phyloP scores from a whole-genome alignment of 176 grass and related monocot species.

The Avena sativa region DNA sequence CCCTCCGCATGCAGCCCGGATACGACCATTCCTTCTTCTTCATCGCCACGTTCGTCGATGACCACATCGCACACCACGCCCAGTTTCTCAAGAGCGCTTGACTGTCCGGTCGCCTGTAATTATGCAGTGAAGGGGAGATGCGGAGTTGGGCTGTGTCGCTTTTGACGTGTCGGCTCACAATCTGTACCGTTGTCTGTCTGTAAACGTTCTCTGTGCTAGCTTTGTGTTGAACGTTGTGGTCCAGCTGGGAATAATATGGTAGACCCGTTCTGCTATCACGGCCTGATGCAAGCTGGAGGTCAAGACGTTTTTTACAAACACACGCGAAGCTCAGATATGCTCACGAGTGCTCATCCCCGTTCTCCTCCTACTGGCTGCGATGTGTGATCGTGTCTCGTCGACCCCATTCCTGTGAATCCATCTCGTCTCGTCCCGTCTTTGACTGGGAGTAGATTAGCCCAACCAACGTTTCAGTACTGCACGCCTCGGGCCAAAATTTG shows the following conservation, averaged over 20 bases:
- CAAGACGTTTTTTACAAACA: not conserved
- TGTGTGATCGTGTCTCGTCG: too few relatives aligned
- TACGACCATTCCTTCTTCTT: conserved; percentile 97
- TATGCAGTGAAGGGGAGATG: not conserved
- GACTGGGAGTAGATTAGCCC: too few relatives aligned
- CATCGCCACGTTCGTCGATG: conserved; percentile 84
- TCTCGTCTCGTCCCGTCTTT: too few relatives aligned
- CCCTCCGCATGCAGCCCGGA: conserved; percentile 76
- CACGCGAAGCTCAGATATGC: not conserved
- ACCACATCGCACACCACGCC: conserved; percentile 89
- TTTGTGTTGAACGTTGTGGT: conserved; percentile 9
- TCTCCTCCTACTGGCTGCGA: not conserved
- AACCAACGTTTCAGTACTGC: not conserved
- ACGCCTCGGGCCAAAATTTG: too few relatives aligned
- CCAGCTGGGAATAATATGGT: conserved; percentile 40
- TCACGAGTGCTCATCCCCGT: not conserved
- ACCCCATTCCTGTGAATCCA: too few relatives aligned
- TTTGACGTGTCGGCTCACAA: not conserved
- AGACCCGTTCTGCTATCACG: conserved; percentile 8
- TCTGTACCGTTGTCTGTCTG: not conserved
- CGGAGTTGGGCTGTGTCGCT: not conserved
- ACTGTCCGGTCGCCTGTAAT: not conserved
- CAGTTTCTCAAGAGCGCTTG: conserved; percentile 60
- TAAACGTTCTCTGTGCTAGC: not conserved
- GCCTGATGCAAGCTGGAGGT: not conserved